Evolutionary conservation across 345 rosid genomes (phyloP).

Genomic region (Sonneratia caseolaris): DNA sequence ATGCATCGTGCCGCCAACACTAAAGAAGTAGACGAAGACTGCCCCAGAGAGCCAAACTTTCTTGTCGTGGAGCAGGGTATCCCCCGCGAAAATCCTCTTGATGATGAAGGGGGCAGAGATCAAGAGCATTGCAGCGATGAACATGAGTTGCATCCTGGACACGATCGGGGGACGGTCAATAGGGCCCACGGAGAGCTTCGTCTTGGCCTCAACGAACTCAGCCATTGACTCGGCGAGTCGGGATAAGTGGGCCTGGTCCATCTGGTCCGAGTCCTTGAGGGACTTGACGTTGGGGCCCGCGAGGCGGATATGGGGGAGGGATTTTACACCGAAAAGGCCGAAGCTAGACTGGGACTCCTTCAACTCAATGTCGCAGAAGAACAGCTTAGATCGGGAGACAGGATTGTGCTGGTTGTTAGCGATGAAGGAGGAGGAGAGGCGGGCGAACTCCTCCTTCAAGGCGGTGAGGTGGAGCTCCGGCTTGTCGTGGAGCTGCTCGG

Average conservation of each 20-base stretch:
- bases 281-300: constrained; percentile 38
- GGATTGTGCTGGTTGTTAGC: constrained; percentile 48
- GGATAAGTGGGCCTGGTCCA: constrained; percentile 65
- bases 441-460: constrained; percentile 53
- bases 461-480: constrained; percentile 63
- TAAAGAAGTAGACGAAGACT: constrained; percentile 61
- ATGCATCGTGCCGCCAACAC: constrained; percentile 78
- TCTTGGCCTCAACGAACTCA: constrained; percentile 49
- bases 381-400: constrained; percentile 35
- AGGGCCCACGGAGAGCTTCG: constrained; percentile 57
- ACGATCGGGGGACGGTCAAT: constrained; percentile 60
- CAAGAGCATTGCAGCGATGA: constrained; percentile 22
- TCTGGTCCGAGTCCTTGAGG: constrained; percentile 49
- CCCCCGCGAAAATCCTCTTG: constrained; percentile 38
- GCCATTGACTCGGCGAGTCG: constrained; percentile 79
- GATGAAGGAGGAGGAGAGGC: constrained; percentile 64
- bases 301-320: constrained; percentile 88
- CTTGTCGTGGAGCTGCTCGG: constrained; percentile 54
- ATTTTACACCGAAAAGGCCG: constrained; percentile 63
- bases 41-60: constrained; percentile 65
- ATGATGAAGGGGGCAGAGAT: constrained; percentile 39
- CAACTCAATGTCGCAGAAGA: constrained; percentile 82
- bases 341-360: constrained; percentile 57
- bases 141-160: constrained; percentile 32
- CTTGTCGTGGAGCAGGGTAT: constrained; percentile 53